Evolutionary conservation across 805 yeast species (phyloP), one percentile per base, ranked within the genome.

Genomic region (Schizosaccharomyces pombe): DNA sequence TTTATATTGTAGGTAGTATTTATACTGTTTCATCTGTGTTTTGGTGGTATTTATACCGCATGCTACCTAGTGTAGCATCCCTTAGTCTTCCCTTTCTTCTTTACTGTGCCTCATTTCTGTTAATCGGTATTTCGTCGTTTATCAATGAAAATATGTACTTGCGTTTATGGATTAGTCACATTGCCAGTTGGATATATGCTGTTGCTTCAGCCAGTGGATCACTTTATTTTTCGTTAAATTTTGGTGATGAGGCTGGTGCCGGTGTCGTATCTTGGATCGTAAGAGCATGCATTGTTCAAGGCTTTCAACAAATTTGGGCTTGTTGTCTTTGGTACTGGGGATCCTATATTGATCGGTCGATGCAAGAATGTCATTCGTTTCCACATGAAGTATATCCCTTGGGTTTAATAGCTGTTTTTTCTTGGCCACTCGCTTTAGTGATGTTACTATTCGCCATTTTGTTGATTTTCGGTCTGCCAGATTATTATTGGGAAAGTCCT

Each of bases 311-410:
- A 16, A 11, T 49, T n/a, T 49, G 39, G 39, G 39, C 39, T 4
- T 19, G 33, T 11, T 30, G 39, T 29, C 53, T 49, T 6, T 49
- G 53, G 53, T 49, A 30, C 14, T 49, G 53, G 53, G 53, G 52
- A 1, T 49, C 52, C 4, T 16, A 43, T 16, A 26, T 43, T 22
- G 49, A 43, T 12, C 49, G 30, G 3, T 8, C 14, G 14, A 19
- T 43, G 14, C 49, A 43, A 26, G 30, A 43, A 2, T 16, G 26
- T 22, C 49, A 24, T 19, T n/a, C 26, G 6, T 43, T 43, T 12
- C 33, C 34, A 5, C 33, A 49, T 11, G 53, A 49, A 6, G 6
- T 43, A 14, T 30, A 31, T 49, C 34, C 53, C 19, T 16, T 19
- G 14, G 53, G 53, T n/a, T 16, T 30, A 2, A 30, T 43, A 22